Evolutionary conservation across 108 stramenopile species (phyloP).

Genomic region (Conticribra guillardii): DNA sequence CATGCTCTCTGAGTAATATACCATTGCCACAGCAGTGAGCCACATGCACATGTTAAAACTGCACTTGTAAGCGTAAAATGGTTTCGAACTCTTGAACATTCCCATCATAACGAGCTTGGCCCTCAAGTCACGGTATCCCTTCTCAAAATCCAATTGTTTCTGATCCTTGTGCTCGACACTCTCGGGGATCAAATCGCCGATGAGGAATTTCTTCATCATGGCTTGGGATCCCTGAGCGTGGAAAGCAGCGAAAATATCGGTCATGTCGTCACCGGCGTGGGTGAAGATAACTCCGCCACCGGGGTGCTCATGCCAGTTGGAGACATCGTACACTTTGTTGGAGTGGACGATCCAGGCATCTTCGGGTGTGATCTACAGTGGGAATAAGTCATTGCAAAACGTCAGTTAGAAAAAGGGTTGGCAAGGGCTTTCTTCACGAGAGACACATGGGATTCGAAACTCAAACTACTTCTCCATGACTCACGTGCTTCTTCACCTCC

Average conservation of each 20-base stretch:
- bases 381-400: not conserved
- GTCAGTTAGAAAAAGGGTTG: not conserved
- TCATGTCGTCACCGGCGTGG: constrained; percentile 98
- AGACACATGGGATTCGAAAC: not conserved
- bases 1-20: constrained; percentile 69
- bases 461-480: not conserved
- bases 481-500: constrained; percentile 92
- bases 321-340: constrained; percentile 98
- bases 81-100: constrained; percentile 90
- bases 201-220: constrained; percentile 92
- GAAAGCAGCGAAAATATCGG: constrained; percentile 98
- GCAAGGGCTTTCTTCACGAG: not conserved
- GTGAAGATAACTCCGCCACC: constrained; percentile 98
- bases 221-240: constrained; percentile 92
- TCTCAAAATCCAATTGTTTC: constrained; percentile 91
- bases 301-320: constrained; percentile 96
- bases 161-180: constrained; percentile 79
- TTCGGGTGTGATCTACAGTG: constrained; percentile 67
- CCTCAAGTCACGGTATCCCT: constrained; percentile 94
- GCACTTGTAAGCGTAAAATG: constrained; percentile 95
- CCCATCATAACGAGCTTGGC: constrained; percentile 92
- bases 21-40: constrained; percentile 78
- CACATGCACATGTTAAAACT: constrained; percentile 85
- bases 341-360: constrained; percentile 96
- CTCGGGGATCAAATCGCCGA: constrained; percentile 90